Evolutionary conservation across 2,329 filamentous ascomycete genomes (phyloP).

Genomic region (Phyllosticta citribraziliensis): DNA sequence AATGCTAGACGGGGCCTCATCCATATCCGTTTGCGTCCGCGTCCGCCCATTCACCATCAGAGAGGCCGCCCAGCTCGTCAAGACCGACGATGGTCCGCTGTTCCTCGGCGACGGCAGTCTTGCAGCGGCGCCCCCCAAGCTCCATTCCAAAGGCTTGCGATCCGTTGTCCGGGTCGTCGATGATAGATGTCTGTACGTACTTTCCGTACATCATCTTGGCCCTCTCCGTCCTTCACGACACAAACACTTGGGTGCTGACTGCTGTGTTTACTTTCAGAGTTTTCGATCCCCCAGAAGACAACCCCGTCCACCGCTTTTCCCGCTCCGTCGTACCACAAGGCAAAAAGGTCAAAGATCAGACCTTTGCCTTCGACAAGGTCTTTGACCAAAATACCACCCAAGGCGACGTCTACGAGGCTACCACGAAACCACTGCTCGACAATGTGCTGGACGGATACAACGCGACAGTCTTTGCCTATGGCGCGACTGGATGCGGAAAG

Average conservation of each 20-base stretch:
- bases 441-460: slow-evolving; percentile 97
- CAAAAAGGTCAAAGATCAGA: slow-evolving; percentile 93
- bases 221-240: neutral
- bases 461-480: slow-evolving; percentile 96
- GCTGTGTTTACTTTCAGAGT: slow-evolving; percentile 48
- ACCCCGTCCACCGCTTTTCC: slow-evolving; percentile 78
- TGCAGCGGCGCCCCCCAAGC: slow-evolving; percentile 76
- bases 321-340: slow-evolving; percentile 67
- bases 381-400: slow-evolving; percentile 94
- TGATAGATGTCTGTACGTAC: slow-evolving; percentile 74
- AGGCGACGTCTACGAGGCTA: slow-evolving; percentile 88
- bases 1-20: slow-evolving; percentile 34
- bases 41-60: slow-evolving; percentile 66
- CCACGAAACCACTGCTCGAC: slow-evolving; percentile 80
- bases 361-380: slow-evolving; percentile 91
- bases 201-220: neutral
- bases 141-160: slow-evolving; percentile 76
- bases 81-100: slow-evolving; percentile 71
- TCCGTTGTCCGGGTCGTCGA: slow-evolving; percentile 94
- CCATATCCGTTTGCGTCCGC: slow-evolving; percentile 46
- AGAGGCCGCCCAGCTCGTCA: slow-evolving; percentile 84
- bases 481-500: slow-evolving; percentile 95
- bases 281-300: slow-evolving; percentile 95
- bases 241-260: slow-evolving; percentile 15
- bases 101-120: slow-evolving; percentile 97